phyloP scores from a whole-genome alignment of 352 stramenopile genomes.

The Pythium phragmitis region DNA sequence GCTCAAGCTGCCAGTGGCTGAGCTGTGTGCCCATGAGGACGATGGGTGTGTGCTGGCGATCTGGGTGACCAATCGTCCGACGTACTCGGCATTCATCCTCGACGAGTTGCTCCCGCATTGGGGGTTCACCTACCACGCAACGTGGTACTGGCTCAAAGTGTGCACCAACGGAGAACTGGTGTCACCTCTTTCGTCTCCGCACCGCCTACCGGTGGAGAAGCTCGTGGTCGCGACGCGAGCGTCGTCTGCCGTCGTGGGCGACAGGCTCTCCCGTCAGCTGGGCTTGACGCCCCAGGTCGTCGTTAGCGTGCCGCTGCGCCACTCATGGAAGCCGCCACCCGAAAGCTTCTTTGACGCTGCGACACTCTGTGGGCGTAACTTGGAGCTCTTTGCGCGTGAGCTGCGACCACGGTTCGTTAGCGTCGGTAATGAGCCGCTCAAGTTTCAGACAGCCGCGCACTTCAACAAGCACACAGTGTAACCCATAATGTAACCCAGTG shows the following conservation, averaged over 20 bases:
- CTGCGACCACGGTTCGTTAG: conserved; percentile 59
- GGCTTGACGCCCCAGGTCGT: conserved; percentile 41
- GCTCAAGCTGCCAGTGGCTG: conserved; percentile 37
- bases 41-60: conserved; percentile 57
- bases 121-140: conserved; percentile 58
- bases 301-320: conserved; percentile 62
- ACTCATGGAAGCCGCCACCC: conserved; percentile 77
- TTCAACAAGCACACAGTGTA: conserved; percentile 27
- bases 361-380: conserved; percentile 22
- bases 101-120: conserved; percentile 53
- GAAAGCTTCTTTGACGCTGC: conserved; percentile 48
- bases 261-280: conserved; percentile 31
- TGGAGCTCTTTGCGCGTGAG: conserved; percentile 72
- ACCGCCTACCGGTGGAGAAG: conserved; percentile 68
- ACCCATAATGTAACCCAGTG: background rate
- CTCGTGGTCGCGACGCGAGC: conserved; percentile 56
- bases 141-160: conserved; percentile 81
- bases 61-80: conserved; percentile 74
- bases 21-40: conserved; percentile 37
- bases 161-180: conserved; percentile 53
- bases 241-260: conserved; percentile 12
- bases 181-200: conserved; percentile 53
- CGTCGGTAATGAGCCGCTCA: conserved; percentile 59
- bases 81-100: conserved; percentile 56
- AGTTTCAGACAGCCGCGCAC: conserved; percentile 19